These are phyloP conservation scores for Plasmodium blacklocki DNA, from an alignment of 169 alveolate genomes.

Conservation along the genomic window DNA sequence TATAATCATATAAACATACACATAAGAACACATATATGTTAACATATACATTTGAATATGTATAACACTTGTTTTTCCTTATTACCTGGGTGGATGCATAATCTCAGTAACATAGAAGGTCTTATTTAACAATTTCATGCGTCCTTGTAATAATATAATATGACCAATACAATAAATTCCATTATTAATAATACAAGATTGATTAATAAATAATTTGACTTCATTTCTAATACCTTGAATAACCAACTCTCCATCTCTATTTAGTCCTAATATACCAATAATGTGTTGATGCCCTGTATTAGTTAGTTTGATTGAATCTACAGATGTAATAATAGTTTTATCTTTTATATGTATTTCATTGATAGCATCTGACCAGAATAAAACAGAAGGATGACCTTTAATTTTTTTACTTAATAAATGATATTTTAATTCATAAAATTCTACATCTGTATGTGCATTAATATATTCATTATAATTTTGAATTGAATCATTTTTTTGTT, in stretches of 20 bases:
- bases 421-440: constrained; percentile 72
- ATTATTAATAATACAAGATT: constrained; percentile 63
- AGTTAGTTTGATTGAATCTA: constrained; percentile 80
- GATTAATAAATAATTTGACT: constrained; percentile 64
- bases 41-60: background rate
- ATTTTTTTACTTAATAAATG: constrained; percentile 53
- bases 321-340: constrained; percentile 63
- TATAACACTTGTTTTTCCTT: background rate
- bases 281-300: constrained; percentile 78
- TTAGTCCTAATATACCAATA: constrained; percentile 79
- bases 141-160: constrained; percentile 80
- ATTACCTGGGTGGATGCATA: constrained; percentile 82
- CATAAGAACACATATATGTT: background rate
- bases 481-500: constrained; percentile 42
- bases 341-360: constrained; percentile 56
- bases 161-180: constrained; percentile 84
- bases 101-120: constrained; percentile 78
- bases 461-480: constrained; percentile 50
- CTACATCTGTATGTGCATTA: constrained; percentile 77
- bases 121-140: constrained; percentile 64
- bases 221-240: constrained; percentile 81
- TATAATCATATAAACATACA: background rate
- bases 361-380: constrained; percentile 67
- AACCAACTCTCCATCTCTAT: constrained; percentile 82
- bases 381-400: constrained; percentile 65